phyloP scores from a whole-genome alignment of 495 filamentous ascomycete genomes.

The Talaromyces ruber region DNA sequence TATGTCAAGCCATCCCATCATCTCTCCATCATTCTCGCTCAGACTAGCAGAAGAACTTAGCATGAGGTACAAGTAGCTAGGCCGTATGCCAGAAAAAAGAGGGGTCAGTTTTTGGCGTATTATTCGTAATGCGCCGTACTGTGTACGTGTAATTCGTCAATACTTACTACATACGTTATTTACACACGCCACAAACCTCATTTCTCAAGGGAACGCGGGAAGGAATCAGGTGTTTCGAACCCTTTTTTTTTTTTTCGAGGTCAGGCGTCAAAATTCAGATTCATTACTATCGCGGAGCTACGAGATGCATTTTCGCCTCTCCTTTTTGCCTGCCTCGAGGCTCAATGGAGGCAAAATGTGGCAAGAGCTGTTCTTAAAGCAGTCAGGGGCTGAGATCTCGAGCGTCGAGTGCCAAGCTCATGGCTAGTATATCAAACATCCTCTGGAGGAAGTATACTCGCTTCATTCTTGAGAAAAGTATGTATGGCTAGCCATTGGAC shows the following conservation, averaged over 20 bases:
- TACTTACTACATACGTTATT: background rate
- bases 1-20: background rate
- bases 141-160: background rate
- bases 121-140: background rate
- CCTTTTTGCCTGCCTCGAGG: background rate
- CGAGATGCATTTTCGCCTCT: background rate
- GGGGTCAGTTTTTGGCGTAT: background rate
- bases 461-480: background rate
- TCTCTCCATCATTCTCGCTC: background rate
- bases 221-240: background rate
- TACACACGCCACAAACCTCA: constrained; percentile 2
- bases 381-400: constrained; percentile 3
- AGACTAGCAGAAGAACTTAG: too few species aligned
- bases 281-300: background rate
- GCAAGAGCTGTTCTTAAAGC: background rate
- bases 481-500: background rate
- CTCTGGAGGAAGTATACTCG: background rate
- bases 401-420: background rate
- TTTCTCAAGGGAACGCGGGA: background rate
- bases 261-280: background rate
- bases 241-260: background rate
- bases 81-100: constrained; percentile 5
- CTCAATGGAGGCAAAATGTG: background rate
- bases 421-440: background rate
- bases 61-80: background rate